Evolutionary conservation across 202 grass and related monocot species (phyloP).

Genomic region (Eragrostis tef): DNA sequence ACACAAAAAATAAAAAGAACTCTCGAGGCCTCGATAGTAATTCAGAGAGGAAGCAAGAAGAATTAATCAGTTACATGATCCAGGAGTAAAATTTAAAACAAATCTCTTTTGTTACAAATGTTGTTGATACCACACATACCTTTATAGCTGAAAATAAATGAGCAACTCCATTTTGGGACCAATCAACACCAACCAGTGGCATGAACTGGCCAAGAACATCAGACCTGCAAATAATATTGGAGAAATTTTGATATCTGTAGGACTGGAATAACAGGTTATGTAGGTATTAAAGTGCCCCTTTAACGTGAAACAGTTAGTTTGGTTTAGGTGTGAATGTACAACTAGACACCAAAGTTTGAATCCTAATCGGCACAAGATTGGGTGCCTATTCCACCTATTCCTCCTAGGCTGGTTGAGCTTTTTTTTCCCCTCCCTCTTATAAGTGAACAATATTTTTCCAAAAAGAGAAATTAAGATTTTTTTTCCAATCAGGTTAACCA

Average conservation of each 20-base stretch:
- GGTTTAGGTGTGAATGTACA: background rate
- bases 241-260: conserved; percentile 33
- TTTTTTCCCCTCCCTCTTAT: background rate
- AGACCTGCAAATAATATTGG: conserved; percentile 64
- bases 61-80: conserved; percentile 34
- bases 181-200: conserved; percentile 98
- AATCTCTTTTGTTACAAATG: conserved; percentile 1
- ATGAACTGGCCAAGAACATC: conserved; percentile 99
- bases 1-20: background rate
- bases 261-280: background rate
- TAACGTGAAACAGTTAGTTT: background rate
- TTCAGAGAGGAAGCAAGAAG: conserved; percentile 15
- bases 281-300: background rate
- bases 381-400: background rate
- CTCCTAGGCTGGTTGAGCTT: background rate
- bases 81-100: conserved; percentile 36
- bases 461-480: conserved; percentile 3
- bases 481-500: background rate
- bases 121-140: conserved; percentile 50
- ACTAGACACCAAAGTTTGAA: background rate
- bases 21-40: conserved; percentile 19
- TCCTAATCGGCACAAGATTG: background rate
- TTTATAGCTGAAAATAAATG: conserved; percentile 99
- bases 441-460: conserved; percentile 28
- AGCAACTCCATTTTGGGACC: conserved; percentile 95